Base-by-base conservation (phyloP, 768 basidiomycete genomes). In the Tubosaeta brunneosetosa region DNA sequence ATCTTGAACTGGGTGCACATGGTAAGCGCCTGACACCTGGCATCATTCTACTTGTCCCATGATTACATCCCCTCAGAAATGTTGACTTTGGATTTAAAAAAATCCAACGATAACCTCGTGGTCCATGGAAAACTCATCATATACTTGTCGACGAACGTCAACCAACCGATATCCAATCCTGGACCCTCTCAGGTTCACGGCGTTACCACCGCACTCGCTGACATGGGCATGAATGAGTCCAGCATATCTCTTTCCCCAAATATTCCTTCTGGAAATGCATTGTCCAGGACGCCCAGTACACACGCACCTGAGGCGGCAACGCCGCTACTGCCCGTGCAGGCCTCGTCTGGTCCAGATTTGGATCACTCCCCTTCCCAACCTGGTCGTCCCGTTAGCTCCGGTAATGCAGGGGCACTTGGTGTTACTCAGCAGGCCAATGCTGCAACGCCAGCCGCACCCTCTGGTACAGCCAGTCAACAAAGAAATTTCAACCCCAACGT, bases 61-160 rank as follows among this genome's bases (percentile, higher is more conserved):
- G 10, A 53, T 43, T 45, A 52, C 53, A 29, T 51, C 27, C 55
- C 16, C 10, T 17, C 48, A 94, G 97, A 98, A 77, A 97, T 97
- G 86, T 81, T 98, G 46, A 97, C 95, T 1, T 70, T 94, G 59
- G 97, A 98, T 66, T 76, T 99, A 62, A 97, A 97, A 77, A 95
- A 95, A 72, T 97, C 94, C n/a, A 97, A 95, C 62, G 97, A 99
- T 71, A 94, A 97, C 66, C 83, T 97, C 26, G 90, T 94, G 44
- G 97, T 99, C 4, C 94, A 98, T 64, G 97, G 97, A 44, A 97
- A 97, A 73, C 82, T 99, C 59, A 94, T 97, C 69, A 83, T 98
- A 59, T 94, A 95, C 71, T 80, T 99, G 34, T 94, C 93, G 16
- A 97, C 97, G 45, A 94, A 97, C 65, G 77, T 91, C 66, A 80